Evolutionary conservation across 2,329 filamentous ascomycete genomes (phyloP).

Genomic region (Esteya vermicola): DNA sequence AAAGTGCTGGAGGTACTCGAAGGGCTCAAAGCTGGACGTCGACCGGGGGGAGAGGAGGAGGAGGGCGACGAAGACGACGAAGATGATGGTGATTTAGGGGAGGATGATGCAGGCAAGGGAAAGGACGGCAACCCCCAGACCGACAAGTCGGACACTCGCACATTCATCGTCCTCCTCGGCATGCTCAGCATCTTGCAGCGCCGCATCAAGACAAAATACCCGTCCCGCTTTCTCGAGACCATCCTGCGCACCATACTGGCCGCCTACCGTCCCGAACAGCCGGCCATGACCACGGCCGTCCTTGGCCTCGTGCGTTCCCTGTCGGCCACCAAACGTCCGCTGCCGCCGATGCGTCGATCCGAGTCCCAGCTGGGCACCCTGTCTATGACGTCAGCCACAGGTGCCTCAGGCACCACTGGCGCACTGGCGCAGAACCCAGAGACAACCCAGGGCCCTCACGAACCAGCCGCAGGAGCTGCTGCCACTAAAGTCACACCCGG

Average conservation of each 20-base stretch:
- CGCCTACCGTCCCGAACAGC: slow-evolving; percentile 47
- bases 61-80: slow-evolving; percentile 18
- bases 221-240: slow-evolving; percentile 64
- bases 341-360: slow-evolving; percentile 43
- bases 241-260: slow-evolving; percentile 59
- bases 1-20: slow-evolving; percentile 65
- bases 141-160: slow-evolving; percentile 9
- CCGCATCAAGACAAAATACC: slow-evolving; percentile 62
- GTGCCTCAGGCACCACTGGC: neutral
- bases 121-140: slow-evolving; percentile 3
- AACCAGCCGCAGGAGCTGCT: too few relatives aligned
- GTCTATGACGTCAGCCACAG: neutral
- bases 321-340: slow-evolving; percentile 50
- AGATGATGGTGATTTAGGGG: slow-evolving; percentile 17
- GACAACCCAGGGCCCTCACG: too few relatives aligned
- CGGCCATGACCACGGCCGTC: slow-evolving; percentile 55
- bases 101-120: slow-evolving; percentile 9
- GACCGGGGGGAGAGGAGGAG: slow-evolving; percentile 24
- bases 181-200: slow-evolving; percentile 61
- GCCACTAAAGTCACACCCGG: neutral
- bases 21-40: slow-evolving; percentile 26
- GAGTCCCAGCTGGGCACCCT: slow-evolving; percentile 6
- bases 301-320: slow-evolving; percentile 58
- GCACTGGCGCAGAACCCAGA: too few relatives aligned
- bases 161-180: slow-evolving; percentile 34